phyloP scores from a whole-genome alignment of 441 rosid genomes.

The Corymbia calophylla region DNA sequence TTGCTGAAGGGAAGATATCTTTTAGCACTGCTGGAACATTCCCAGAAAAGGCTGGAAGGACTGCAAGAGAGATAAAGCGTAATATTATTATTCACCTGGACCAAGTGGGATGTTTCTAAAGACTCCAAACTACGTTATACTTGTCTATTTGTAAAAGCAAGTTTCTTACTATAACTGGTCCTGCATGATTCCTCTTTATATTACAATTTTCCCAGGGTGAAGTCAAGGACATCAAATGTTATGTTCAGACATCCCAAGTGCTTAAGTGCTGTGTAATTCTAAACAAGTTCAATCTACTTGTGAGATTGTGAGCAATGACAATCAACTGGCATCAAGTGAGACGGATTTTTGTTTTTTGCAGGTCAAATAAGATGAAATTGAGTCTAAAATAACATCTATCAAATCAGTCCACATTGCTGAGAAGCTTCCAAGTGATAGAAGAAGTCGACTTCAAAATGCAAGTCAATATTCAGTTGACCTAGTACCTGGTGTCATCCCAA shows the following conservation, averaged over 20 bases:
- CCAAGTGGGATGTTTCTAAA: neutral
- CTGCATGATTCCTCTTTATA: neutral
- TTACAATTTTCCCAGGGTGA: neutral
- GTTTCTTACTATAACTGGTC: neutral
- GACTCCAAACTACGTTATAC: neutral
- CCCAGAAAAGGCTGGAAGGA: slow-evolving; percentile 77
- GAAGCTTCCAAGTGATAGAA: neutral
- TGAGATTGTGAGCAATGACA: neutral
- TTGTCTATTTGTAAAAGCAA: neutral
- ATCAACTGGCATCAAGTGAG: neutral
- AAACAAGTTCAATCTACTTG: neutral
- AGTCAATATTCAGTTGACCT: neutral
- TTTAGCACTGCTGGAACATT: slow-evolving; percentile 55
- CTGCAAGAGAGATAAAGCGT: slow-evolving; percentile 27
- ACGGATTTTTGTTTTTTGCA: neutral
- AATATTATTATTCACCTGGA: neutral
- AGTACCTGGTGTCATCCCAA: slow-evolving; percentile 78
- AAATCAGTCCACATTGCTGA: neutral
- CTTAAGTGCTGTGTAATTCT: neutral
- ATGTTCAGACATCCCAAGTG: neutral
- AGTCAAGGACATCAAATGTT: neutral
- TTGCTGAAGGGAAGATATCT: slow-evolving; percentile 52
- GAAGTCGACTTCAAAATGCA: neutral
- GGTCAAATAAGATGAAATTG: neutral
- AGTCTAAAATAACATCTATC: neutral